Base-by-base conservation (phyloP, 2,329 filamentous ascomycete species). In the Cercospora sesami region DNA sequence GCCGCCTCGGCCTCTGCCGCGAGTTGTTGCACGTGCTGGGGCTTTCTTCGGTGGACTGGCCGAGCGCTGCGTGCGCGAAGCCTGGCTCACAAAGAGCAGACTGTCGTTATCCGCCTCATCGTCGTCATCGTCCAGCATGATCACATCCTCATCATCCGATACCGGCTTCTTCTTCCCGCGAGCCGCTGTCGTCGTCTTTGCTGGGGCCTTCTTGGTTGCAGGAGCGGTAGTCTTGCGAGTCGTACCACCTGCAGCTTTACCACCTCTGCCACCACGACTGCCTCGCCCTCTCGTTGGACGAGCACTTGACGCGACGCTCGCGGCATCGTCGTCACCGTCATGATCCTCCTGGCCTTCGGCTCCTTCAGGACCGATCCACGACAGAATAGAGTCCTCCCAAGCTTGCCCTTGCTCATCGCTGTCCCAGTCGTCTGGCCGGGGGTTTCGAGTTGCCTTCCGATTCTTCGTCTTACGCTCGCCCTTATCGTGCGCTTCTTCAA, bases 361-460 rank as follows among this genome's bases (percentile, higher is more conserved):
- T 12, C 83, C 76, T n/a, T 78, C 74, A 3, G 86, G 83, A 2
- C 82, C 82, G 6, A 89, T 78, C 1, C 90, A 91, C 7, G 87
- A 89, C 0, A 91, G 87, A 4, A 39, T 31, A 67, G 93, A 88
- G 59, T 95, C 91, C 68, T 90, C 90, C 94, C 94, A 98, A 23
- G 60, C 31, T 61, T 86, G 85, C 0, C 94, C 95, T 60, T 97
- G 90, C 28, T 94, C 82, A 72, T 98, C 94, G n/a, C 88, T 92
- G 76, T 98, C 93, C 93, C 94, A 98, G 2, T 84, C 85, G 10
- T 87, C 86, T 1, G 94, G 94, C 77, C 89, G 92, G 0, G 92
- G 89, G 77, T 75, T 94, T 68, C 74, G 57, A 28, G 65, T 73
- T 10, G 63, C 69, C 63, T 73, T 73, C 65, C 83, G 87, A 73